Evolutionary conservation across 306 rosid species (phyloP).

Genomic region (Carpinus fangiana): DNA sequence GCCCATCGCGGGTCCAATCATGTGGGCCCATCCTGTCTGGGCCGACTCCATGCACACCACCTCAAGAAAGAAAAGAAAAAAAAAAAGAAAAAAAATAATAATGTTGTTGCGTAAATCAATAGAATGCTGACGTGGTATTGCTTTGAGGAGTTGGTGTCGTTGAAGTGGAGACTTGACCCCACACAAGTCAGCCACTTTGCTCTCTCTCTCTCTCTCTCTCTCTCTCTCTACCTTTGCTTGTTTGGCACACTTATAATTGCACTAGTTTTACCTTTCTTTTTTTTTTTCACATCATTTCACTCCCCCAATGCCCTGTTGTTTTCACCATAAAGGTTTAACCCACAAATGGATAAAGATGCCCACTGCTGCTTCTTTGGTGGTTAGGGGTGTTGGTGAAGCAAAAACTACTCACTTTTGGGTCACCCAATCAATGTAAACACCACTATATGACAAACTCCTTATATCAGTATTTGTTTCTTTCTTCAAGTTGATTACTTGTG

Average conservation of each 20-base stretch:
- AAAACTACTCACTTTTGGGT: constrained; percentile 33
- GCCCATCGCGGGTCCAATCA: constrained; percentile 66
- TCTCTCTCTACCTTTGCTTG: constrained; percentile 57
- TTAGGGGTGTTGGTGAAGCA: constrained; percentile 69
- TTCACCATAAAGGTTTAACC: constrained; percentile 63
- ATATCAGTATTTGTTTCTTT: constrained; percentile 3
- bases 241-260: constrained; percentile 59
- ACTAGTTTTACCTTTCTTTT: constrained; percentile 16
- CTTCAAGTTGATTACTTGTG: background rate
- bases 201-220: constrained; percentile 17
- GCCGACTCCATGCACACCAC: constrained; percentile 31
- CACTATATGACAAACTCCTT: constrained; percentile 30
- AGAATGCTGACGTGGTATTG: constrained; percentile 64
- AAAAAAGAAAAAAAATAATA: background rate
- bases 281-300: constrained; percentile 47
- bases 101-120: constrained; percentile 69
- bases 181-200: constrained; percentile 60
- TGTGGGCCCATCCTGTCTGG: constrained; percentile 70
- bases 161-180: constrained; percentile 73
- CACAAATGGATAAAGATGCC: constrained; percentile 52
- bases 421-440: background rate
- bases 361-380: constrained; percentile 40
- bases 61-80: background rate
- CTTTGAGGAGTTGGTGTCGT: constrained; percentile 63
- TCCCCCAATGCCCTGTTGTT: constrained; percentile 54